Percentiles rank a stretch among this genome's conserved stretches.
phyloP scores from a whole-genome alignment of 2,329 filamentous ascomycete species.

The Arthrocladium fulminans region DNA sequence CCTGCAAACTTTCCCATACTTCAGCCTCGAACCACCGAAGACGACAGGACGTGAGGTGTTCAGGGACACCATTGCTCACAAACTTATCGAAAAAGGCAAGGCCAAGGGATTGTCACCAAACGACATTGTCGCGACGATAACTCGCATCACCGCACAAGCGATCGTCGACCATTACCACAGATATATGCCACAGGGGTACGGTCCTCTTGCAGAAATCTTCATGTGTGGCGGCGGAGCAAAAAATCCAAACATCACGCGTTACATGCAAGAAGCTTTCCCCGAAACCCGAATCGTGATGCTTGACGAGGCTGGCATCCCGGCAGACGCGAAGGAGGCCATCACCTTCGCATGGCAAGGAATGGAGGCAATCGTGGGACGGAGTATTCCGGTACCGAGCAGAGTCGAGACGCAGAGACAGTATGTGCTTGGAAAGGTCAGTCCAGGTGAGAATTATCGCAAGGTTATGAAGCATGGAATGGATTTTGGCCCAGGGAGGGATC shows the following conservation, averaged over 20 bases:
- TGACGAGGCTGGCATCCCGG: slow-evolving; percentile 50
- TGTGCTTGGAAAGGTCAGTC: slow-evolving; percentile 48
- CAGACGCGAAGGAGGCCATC: slow-evolving; percentile 51
- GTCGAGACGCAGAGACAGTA: slow-evolving; percentile 46
- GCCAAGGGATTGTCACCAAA: slow-evolving; percentile 39
- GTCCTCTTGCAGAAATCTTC: slow-evolving; percentile 48
- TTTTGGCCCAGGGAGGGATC: slow-evolving; percentile 40
- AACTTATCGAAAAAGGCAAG: slow-evolving; percentile 42
- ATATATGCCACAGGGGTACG: slow-evolving; percentile 36
- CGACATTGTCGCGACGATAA: slow-evolving; percentile 51
- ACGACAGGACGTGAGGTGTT: slow-evolving; percentile 54
- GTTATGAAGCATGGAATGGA: slow-evolving; percentile 45
- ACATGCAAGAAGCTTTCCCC: slow-evolving; percentile 44
- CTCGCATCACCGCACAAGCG: slow-evolving; percentile 50
- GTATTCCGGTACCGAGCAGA: slow-evolving; percentile 46
- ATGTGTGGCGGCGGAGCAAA: slow-evolving; percentile 53
- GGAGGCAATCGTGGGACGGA: slow-evolving; percentile 49
- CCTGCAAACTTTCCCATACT: slow-evolving; percentile 41
- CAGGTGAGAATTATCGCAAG: slow-evolving; percentile 46
- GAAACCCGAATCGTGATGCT: slow-evolving; percentile 45
- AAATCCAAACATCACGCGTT: slow-evolving; percentile 49
- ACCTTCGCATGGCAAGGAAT: slow-evolving; percentile 55
- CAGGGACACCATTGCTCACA: slow-evolving; percentile 47
- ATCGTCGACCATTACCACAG: slow-evolving; percentile 45
- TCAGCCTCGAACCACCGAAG: slow-evolving; percentile 44